These are phyloP conservation scores for Ascochyta viciae-villosae DNA, from an alignment of 2,329 filamentous ascomycete genomes.

Conservation along the genomic window DNA sequence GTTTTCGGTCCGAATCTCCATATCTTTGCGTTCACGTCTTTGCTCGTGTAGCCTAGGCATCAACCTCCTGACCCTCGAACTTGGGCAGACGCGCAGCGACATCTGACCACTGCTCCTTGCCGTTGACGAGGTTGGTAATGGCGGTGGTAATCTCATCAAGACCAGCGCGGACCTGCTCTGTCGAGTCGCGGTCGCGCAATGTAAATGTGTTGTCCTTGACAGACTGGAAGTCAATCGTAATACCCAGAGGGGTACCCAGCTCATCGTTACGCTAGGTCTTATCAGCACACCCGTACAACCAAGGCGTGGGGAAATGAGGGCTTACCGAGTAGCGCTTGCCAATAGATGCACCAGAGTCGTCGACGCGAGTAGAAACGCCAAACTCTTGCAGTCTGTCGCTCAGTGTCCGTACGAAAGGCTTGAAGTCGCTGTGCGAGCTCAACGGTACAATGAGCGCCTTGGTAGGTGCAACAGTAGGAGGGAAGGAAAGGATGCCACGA, in stretches of 20 bases:
- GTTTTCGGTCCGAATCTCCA: conserved; percentile 3
- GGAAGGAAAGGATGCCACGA: conserved; percentile 79
- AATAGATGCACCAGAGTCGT: conserved; percentile 89
- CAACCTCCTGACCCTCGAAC: conserved; percentile 66
- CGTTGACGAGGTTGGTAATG: conserved; percentile 68
- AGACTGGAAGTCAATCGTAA: conserved; percentile 96
- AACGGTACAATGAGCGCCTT: conserved; percentile 94
- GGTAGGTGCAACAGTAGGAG: conserved; percentile 82
- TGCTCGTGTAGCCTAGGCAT: conserved; percentile 18
- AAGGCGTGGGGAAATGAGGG: not conserved
- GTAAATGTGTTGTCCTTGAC: conserved; percentile 87
- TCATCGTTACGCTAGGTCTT: conserved; percentile 79
- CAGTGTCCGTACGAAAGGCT: conserved; percentile 75
- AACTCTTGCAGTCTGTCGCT: conserved; percentile 77
- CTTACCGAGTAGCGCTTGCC: conserved; percentile 77
- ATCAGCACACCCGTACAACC: conserved; percentile 24
- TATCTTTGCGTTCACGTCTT: not conserved
- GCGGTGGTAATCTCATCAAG: conserved; percentile 81
- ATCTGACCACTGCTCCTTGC: conserved; percentile 72
- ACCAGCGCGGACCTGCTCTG: conserved; percentile 84
- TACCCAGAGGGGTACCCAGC: conserved; percentile 89
- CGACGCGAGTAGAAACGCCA: conserved; percentile 83
- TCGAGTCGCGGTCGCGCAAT: conserved; percentile 84
- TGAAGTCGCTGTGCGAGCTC: conserved; percentile 81
- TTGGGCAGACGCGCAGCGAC: conserved; percentile 79